Evolutionary conservation across 257 asterid species (phyloP).

Genomic region (Paulownia fortunei): DNA sequence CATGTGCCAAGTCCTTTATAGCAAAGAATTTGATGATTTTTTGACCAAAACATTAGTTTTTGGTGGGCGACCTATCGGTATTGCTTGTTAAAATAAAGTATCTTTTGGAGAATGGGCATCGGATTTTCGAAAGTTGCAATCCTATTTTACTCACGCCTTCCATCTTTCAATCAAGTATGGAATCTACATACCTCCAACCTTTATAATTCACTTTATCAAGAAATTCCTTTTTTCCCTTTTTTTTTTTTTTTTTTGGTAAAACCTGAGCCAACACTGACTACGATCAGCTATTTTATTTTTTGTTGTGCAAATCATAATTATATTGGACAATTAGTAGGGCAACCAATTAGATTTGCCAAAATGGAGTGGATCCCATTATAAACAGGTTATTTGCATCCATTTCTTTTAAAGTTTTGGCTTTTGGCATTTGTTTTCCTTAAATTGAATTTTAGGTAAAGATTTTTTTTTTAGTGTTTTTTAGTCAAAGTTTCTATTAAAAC

Average conservation of each 20-base stretch:
- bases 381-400: not conserved
- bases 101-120: constrained; percentile 13
- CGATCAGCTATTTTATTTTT: not conserved
- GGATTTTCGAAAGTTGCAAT: constrained; percentile 12
- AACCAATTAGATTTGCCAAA: not conserved
- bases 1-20: not conserved
- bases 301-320: not conserved
- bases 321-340: not conserved
- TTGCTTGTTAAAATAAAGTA: constrained; percentile 15
- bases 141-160: not conserved
- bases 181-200: not conserved
- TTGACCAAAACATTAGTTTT: not conserved
- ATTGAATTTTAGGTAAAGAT: too few species aligned
- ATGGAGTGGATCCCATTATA: not conserved
- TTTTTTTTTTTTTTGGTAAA: not conserved
- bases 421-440: too few species aligned
- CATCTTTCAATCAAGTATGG: not conserved
- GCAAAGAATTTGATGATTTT: not conserved
- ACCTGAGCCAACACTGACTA: not conserved
- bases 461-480: too few species aligned
- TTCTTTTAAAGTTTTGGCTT: too few species aligned
- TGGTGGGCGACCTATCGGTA: constrained; percentile 16
- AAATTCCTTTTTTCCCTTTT: not conserved
- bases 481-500: too few species aligned
- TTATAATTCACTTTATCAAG: not conserved